phyloP scores from a whole-genome alignment of 2,329 filamentous ascomycete genomes.

The Elsinoe arachidis region DNA sequence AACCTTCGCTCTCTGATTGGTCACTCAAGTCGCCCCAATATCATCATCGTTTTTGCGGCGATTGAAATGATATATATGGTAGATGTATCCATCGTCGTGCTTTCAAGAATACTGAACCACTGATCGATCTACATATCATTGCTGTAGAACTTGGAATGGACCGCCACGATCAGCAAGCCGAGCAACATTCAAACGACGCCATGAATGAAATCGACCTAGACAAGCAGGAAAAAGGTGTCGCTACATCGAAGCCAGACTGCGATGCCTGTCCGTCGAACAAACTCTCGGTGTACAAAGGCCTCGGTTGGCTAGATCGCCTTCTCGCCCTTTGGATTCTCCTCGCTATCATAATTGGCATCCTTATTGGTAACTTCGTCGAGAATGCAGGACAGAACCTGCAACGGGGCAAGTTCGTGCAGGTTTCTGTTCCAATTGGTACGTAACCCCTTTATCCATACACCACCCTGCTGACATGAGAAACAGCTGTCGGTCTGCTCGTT shows the following conservation, averaged over 20 bases:
- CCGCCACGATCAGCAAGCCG: too few species aligned
- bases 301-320: slow-evolving; percentile 38
- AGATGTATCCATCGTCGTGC: too few species aligned
- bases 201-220: neutral
- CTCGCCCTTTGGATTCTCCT: slow-evolving; percentile 60
- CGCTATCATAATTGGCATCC: slow-evolving; percentile 66
- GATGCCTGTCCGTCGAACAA: neutral
- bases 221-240: neutral
- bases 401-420: slow-evolving; percentile 62
- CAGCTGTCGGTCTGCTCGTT: slow-evolving; percentile 66
- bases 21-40: too few species aligned
- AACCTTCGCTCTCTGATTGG: too few species aligned
- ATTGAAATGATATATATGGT: too few species aligned
- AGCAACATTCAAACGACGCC: neutral
- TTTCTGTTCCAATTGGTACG: slow-evolving; percentile 58
- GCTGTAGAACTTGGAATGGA: too few species aligned
- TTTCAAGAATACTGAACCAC: too few species aligned
- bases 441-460: slow-evolving; percentile 12
- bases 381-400: slow-evolving; percentile 54
- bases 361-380: slow-evolving; percentile 67
- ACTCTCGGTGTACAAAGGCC: slow-evolving; percentile 28
- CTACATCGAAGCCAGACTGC: neutral
- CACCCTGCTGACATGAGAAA: neutral
- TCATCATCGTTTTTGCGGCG: too few species aligned
- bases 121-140: too few species aligned